Evolutionary conservation across 768 basidiomycete genomes (phyloP), one percentile per base, ranked within the genome.

Genomic region (Gautieria morchelliformis): DNA sequence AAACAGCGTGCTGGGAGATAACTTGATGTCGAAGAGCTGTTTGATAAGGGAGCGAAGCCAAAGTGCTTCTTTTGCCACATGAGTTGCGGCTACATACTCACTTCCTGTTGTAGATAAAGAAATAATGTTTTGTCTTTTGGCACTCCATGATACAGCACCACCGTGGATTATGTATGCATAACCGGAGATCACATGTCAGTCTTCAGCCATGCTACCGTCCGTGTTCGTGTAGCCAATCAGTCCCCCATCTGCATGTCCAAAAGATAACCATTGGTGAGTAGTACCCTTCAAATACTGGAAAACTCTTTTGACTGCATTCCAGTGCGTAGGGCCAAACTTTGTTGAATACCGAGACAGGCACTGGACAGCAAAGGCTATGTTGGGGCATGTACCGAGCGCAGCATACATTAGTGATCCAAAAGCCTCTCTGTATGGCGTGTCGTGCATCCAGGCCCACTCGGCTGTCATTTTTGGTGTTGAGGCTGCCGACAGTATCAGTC

Each of bases 41-140:
- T 20, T 20, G 5, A 70, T 42, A 1, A 67, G 45, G 10, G 32
- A 54, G 3, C 54, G 53, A n/a, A 65, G 39, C 68, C 68, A 73
- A 2, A 71, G 22, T 0, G 60, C 61, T 54, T 71, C 62, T 27
- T 61, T 47, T 17, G 59, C 52, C 1, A 71, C 65, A 30, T 74
- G 64, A 15, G 65, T 63, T 0, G 67, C 62, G 3, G 75, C 74
- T 46, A 76, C 72, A 62, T 78, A 77, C 62, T 79, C 77, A 2
- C 76, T 72, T 63, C 78, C 73, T 11, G 64, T 64, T 69, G 33
- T 67, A n/a, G n/a, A n/a, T n/a, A n/a, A n/a, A n/a, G n/a, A n/a
- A n/a, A n/a, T n/a, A n/a, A n/a, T n/a, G n/a, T 60, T 15, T 64
- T 58, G 24, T 63, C 61, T 17, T 68, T 42, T 46, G 50, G 33